A percentile compares a stretch with the other conserved stretches of the same genome.
Evolutionary conservation across 768 basidiomycete species (phyloP).

Genomic region (Amanita pallidorosea): DNA sequence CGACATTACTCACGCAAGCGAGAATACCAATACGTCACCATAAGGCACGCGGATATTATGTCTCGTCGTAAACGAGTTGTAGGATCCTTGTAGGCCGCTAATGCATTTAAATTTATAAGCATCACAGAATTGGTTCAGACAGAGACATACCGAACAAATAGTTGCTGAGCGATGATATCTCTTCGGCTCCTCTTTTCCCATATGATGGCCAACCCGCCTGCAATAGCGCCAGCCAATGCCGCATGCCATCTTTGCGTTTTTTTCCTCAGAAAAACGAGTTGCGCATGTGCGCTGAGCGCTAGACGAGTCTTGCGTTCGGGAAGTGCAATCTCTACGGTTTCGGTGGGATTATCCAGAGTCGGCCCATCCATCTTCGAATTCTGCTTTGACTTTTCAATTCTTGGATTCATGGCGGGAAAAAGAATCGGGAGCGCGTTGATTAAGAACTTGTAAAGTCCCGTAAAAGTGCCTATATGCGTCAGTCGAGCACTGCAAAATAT

Average conservation of each 20-base stretch:
- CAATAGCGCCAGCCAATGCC: slow-evolving; percentile 64
- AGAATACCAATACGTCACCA: slow-evolving; percentile 77
- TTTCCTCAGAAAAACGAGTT: slow-evolving; percentile 53
- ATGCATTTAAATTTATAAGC: not conserved
- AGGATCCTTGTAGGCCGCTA: slow-evolving; percentile 85
- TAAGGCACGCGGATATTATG: slow-evolving; percentile 65
- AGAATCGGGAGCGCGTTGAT: slow-evolving; percentile 71
- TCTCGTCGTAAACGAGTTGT: slow-evolving; percentile 65
- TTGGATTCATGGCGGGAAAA: slow-evolving; percentile 36
- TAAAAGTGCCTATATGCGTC: slow-evolving; percentile 49
- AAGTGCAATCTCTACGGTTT: slow-evolving; percentile 19
- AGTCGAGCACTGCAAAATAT: not conserved
- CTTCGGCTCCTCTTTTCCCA: slow-evolving; percentile 66
- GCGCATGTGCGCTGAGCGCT: slow-evolving; percentile 53
- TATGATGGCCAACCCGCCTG: slow-evolving; percentile 63
- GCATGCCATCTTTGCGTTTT: slow-evolving; percentile 71
- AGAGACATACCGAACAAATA: slow-evolving; percentile 71
- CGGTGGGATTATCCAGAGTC: slow-evolving; percentile 15
- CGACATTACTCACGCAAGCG: slow-evolving; percentile 42
- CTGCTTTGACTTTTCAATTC: slow-evolving; percentile 7
- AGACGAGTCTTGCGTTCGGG: slow-evolving; percentile 36
- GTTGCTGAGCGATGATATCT: slow-evolving; percentile 68
- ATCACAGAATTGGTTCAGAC: not conserved
- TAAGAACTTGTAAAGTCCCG: slow-evolving; percentile 67
- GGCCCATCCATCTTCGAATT: slow-evolving; percentile 11